phyloP scores from a whole-genome alignment of 2,329 filamentous ascomycete species.

The Fusarium foetens region DNA sequence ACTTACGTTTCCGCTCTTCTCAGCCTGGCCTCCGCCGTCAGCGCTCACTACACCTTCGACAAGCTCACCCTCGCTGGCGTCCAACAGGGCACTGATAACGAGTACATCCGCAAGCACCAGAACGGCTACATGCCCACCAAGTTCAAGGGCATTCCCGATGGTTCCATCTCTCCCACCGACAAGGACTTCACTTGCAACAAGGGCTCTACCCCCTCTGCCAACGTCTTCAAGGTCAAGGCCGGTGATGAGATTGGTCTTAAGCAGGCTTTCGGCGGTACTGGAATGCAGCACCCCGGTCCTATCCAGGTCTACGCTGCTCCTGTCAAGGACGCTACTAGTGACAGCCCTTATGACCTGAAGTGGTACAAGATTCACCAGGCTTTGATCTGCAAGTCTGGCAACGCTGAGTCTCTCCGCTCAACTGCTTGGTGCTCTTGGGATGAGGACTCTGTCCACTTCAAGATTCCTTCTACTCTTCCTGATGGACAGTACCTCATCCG shows the following conservation, averaged over 20 bases:
- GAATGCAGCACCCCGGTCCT: slow-evolving; percentile 20
- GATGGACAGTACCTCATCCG: slow-evolving; percentile 30
- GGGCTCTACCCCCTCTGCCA: background rate
- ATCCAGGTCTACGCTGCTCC: slow-evolving; percentile 19
- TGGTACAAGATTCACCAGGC: slow-evolving; percentile 26
- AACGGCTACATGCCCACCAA: slow-evolving; percentile 24
- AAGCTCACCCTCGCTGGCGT: slow-evolving; percentile 3
- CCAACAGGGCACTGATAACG: background rate
- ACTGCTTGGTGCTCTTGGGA: slow-evolving; percentile 20
- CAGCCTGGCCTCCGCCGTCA: slow-evolving; percentile 13
- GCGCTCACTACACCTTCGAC: slow-evolving; percentile 23
- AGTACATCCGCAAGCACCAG: slow-evolving; percentile 23
- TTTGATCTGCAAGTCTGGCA: slow-evolving; percentile 12
- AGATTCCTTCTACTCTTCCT: slow-evolving; percentile 16
- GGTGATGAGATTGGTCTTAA: slow-evolving; percentile 17
- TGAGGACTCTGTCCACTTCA: slow-evolving; percentile 19
- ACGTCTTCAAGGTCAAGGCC: slow-evolving; percentile 21
- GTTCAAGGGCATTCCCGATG: slow-evolving; percentile 9
- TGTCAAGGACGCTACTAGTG: background rate
- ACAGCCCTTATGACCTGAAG: background rate
- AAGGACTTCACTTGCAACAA: slow-evolving; percentile 26
- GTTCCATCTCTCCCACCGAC: slow-evolving; percentile 16
- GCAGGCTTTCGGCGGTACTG: slow-evolving; percentile 16
- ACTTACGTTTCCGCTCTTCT: slow-evolving; percentile 16
- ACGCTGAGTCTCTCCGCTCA: slow-evolving; percentile 6